These are phyloP conservation scores for Rhexocercosporidium sp. DNA, from an alignment of 2,329 filamentous ascomycete genomes.

Conservation along the genomic window DNA sequence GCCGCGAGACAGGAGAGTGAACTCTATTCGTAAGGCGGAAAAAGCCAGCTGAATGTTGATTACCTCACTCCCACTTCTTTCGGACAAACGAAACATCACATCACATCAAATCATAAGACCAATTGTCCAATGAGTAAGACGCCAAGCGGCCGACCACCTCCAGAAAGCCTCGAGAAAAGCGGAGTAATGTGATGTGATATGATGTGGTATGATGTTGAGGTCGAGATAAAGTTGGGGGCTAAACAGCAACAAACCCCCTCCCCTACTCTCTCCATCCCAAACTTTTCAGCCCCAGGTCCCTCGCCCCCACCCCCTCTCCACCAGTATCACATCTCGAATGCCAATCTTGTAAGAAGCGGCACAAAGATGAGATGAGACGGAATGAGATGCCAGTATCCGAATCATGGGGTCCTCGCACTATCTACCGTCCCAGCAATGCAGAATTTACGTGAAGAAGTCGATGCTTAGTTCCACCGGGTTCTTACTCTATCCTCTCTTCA, in stretches of 20 bases:
- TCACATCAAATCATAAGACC: background rate
- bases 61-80: too few relatives aligned
- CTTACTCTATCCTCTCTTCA: background rate
- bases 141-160: background rate
- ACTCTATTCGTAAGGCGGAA: background rate
- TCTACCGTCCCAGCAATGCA: background rate
- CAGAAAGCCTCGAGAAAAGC: too few relatives aligned
- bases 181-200: too few relatives aligned
- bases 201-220: background rate
- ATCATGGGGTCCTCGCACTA: background rate
- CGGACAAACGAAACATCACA: background rate
- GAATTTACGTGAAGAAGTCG: background rate
- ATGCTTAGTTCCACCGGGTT: background rate
- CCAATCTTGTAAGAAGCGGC: too few relatives aligned
- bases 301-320: background rate
- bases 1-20: background rate
- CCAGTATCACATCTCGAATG: background rate
- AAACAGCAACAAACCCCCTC: background rate
- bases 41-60: background rate
- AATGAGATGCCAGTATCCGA: background rate
- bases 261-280: background rate
- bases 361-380: too few relatives aligned
- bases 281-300: background rate
- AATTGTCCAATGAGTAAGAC: background rate
- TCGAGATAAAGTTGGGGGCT: conserved; percentile 15